Base-by-base conservation (phyloP, 768 basidiomycete species). In the Phallus indusiatus region DNA sequence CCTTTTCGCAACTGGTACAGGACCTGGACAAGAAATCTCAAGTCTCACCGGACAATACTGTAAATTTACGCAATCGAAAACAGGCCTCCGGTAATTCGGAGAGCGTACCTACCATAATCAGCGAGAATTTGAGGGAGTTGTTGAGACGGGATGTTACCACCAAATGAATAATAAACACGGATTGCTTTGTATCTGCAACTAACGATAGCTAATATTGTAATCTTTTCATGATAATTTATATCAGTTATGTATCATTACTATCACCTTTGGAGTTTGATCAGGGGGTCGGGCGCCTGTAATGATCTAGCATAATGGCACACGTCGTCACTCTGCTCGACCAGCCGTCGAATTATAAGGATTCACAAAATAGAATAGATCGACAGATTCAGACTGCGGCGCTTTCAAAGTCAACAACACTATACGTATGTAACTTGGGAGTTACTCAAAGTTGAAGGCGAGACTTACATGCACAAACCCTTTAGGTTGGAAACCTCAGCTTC, bases 291-390 rank as follows among this genome's bases (percentile, higher is more conserved):
- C 42, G 42, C 42, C n/a, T 42, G n/a, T 14, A 42, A 14, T 37
- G 36, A 8, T 42, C 42, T 12, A 10, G 14, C 9, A 68, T 65
- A 70, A 90, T 91, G 93, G 84, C 94, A 47, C 86, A 94, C 76
- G 85, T 95, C 65, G 86, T 95, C 51, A 68, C 79, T 28, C 72
- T 86, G 35, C 79, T 97, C 64, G 95, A 97, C 75, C 88, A 92
- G 71, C 94, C 94, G 50, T 96, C 94, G 5, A 92, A 93, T 71
- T 99, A 99, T 75, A 92, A 94, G 70, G 95, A 99, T 73, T 94
- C 90, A 14, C 89, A 94, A 72, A 77, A 79, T 42, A 82, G 86
- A 57, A 74, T 93, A 55, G 88, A 96, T 74, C 79, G 88, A 62
- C 78, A 82, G 64, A 85, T 72, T 63, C 92, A 94, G 68, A 81